Evolutionary conservation across 2,329 filamentous ascomycete species (phyloP), one percentile per base, ranked within the genome.

Genomic region (Anthostomella pinea): DNA sequence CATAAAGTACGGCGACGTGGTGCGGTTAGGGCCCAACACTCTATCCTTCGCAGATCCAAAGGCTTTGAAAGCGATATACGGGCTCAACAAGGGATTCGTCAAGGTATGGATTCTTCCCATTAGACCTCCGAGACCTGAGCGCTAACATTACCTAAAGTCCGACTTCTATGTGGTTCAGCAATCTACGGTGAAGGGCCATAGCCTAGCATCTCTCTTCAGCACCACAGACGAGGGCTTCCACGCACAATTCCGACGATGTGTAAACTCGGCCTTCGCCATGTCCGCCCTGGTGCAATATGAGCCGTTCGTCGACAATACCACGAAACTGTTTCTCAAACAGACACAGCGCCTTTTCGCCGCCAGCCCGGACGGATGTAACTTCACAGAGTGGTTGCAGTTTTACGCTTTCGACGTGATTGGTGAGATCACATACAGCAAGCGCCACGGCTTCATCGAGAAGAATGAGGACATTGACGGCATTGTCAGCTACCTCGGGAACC

Each of bases 351-450:
- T 81, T 3, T 83, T 71, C 46, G 71, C 67, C n/a, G 54, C 60
- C 15, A 64, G 66, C 16, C 38, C 48, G 2, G 48, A 59, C 7
- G 59, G 62, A 16, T 85, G 81, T 52, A 76, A 86, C 53, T 83
- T 87, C 38, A 77, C 79, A 2, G 68, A 71, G 39, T 89, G 85
- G 85, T 65, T 90, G 39, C 85, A 90, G 53, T 89, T 81, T 56
- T 89, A 86, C 49, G 86, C 86, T 0, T 90, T 90, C 52, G 86
- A 90, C 54, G 85, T 89, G 10, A 88, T 88, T 44, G 84, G 84
- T 5, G 81, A 86, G 43, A 76, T 89, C 52, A 88, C 84, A 0
- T 89, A 86, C 63, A 81, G 78, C 57, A 86, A 86, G 57, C 72
- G 83, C 0, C 74, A 88, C 39, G 86, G 86, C 0, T 90, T 90